Evolutionary conservation across 2,329 filamentous ascomycete species (phyloP), one percentile per base, ranked within the genome.

Genomic region (Cladophialophora yegresii): DNA sequence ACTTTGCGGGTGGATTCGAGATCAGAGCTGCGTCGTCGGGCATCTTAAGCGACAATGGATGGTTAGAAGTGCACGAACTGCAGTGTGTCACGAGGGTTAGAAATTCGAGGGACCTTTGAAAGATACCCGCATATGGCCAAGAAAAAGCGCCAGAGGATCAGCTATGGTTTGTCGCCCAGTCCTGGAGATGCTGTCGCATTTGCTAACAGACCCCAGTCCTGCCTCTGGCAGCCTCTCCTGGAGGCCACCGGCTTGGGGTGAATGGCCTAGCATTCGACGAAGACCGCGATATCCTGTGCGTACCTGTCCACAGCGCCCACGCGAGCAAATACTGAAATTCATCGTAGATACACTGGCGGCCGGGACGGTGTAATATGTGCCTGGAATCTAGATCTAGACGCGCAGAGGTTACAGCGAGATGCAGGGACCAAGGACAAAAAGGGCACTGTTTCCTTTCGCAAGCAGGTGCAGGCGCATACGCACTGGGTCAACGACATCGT

Each of bases 401-500:
- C 90, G 68, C 80, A 67, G 36, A 56, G 62, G 30, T 40, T 49
- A n/a, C 57, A 57, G 50, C 49, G 47, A 61, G 47, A 63, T 10
- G 57, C 51, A 53, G 64, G 43, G 62, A 53, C 62, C 32, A 70
- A 70, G 40, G 73, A 75, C 53, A 72, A 75, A 28, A 72, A 71
- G 57, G 65, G 62, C 50, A 77, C 82, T 9, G 84, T 85, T 16
- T 80, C 80, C 2, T 85, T 86, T 72, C 81, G 84, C 65, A 82
- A 83, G 67, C 85, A 90, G 75, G 85, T 88, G 16, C 88, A 90
- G 75, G 92, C 93, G 8, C 93, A 97, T 77, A 96, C 92, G 57
- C 92, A 96, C 77, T 97, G 93, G 93, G 89, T 97, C 79, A 97
- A 96, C 78, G 93, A 96, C 76, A 91, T 97, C 68, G 86, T 88